phyloP scores from a whole-genome alignment of 1,284 basidiomycete genomes.

The Irpex sp. region DNA sequence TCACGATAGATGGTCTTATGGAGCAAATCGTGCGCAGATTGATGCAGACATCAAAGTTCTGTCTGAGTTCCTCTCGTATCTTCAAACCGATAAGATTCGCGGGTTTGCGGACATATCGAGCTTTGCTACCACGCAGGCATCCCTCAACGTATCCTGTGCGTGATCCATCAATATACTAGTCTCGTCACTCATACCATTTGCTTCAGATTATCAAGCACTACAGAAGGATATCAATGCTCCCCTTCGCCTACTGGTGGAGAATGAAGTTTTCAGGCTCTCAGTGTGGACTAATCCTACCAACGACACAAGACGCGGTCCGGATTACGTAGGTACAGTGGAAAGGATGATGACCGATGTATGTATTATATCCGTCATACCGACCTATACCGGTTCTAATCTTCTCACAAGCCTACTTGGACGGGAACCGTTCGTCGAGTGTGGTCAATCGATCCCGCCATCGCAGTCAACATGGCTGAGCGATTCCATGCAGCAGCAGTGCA shows the following conservation, averaged over 20 bases:
- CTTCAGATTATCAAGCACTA: conserved; percentile 49
- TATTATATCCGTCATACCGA: not conserved
- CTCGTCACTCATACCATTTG: not conserved
- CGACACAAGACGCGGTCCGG: conserved; percentile 65
- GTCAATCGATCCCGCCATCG: conserved; percentile 81
- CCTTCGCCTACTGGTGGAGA: conserved; percentile 82
- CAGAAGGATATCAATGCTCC: conserved; percentile 60
- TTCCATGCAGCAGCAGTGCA: conserved; percentile 69
- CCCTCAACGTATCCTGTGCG: conserved; percentile 26
- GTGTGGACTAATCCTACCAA: conserved; percentile 93
- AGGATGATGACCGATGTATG: conserved; percentile 58
- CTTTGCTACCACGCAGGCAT: conserved; percentile 49
- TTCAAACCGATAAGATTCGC: conserved; percentile 73
- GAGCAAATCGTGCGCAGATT: conserved; percentile 87
- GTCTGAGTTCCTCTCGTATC: conserved; percentile 76
- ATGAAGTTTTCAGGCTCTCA: conserved; percentile 81
- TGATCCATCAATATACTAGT: not conserved
- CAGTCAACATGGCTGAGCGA: conserved; percentile 81
- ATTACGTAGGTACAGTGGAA: conserved; percentile 57
- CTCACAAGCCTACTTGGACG: conserved; percentile 64
- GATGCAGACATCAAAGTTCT: conserved; percentile 86
- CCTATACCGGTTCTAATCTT: not conserved
- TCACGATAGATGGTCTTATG: conserved; percentile 78
- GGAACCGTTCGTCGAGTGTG: conserved; percentile 73
- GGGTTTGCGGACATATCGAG: conserved; percentile 70